Evolutionary conservation across 2,329 filamentous ascomycete genomes (phyloP).

Genomic region (Eutypella sp.): DNA sequence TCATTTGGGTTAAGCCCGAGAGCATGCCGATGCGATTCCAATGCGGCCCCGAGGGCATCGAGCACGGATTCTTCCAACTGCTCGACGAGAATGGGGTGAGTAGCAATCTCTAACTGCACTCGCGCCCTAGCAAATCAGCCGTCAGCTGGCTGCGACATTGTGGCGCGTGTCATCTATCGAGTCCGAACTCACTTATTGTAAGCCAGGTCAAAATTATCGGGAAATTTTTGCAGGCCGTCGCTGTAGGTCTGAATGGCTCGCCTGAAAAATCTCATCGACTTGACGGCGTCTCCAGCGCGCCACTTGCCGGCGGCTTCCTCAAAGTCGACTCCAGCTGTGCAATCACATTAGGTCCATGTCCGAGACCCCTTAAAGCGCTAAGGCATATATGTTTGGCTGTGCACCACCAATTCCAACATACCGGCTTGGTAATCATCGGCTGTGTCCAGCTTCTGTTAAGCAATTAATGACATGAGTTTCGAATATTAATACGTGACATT

Average conservation of each 20-base stretch:
- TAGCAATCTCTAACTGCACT: slow-evolving; percentile 64
- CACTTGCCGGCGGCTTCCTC: slow-evolving; percentile 73
- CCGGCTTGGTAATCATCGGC: slow-evolving; percentile 64
- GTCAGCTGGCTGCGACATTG: background rate
- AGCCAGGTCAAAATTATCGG: slow-evolving; percentile 62
- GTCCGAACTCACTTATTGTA: slow-evolving; percentile 65
- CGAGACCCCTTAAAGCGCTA: background rate
- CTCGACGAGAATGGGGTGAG: slow-evolving; percentile 57
- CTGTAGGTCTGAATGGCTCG: slow-evolving; percentile 64
- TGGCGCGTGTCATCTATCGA: slow-evolving; percentile 9
- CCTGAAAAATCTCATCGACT: slow-evolving; percentile 51
- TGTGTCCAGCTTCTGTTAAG: slow-evolving; percentile 46
- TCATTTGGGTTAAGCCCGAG: slow-evolving; percentile 56
- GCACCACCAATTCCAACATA: slow-evolving; percentile 21
- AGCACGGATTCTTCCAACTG: slow-evolving; percentile 50
- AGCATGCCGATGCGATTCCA: slow-evolving; percentile 61
- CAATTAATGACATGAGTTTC: background rate
- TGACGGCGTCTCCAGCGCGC: slow-evolving; percentile 64
- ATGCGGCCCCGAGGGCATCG: slow-evolving; percentile 53
- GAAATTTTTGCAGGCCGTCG: slow-evolving; percentile 55
- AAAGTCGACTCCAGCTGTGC: slow-evolving; percentile 56
- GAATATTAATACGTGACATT: background rate
- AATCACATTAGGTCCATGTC: too few species aligned
- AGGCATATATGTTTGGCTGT: background rate
- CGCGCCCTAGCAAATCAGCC: slow-evolving; percentile 47